phyloP scores from a whole-genome alignment of 2,329 filamentous ascomycete genomes.

The Aspergillus thermomutatus region DNA sequence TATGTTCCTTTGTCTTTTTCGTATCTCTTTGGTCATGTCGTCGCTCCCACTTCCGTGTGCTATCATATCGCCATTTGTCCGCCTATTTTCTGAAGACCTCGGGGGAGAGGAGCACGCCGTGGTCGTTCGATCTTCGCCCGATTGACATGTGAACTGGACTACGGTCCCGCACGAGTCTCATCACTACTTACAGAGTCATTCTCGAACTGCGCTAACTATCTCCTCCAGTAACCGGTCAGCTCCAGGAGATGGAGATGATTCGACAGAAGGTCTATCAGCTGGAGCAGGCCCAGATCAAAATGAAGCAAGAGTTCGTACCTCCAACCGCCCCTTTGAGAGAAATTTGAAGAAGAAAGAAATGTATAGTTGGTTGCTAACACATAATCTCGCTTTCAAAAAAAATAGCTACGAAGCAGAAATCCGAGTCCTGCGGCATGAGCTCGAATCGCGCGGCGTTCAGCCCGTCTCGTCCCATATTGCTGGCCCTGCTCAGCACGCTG shows the following conservation, averaged over 20 bases:
- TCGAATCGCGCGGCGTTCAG: constrained; percentile 68
- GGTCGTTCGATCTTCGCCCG: not conserved
- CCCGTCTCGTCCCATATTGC: constrained; percentile 66
- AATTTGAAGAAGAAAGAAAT: not conserved
- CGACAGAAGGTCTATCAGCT: constrained; percentile 89
- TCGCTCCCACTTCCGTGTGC: not conserved
- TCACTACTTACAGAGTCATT: not conserved
- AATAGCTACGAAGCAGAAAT: constrained; percentile 91
- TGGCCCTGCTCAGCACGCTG: constrained; percentile 71
- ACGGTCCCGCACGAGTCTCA: not conserved
- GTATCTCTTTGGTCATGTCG: not conserved
- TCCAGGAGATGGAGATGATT: constrained; percentile 93
- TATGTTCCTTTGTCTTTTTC: constrained; percentile 52
- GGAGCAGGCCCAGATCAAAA: constrained; percentile 80
- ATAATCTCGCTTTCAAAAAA: not conserved
- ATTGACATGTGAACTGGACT: not conserved
- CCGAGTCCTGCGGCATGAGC: constrained; percentile 76
- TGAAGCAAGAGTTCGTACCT: constrained; percentile 80
- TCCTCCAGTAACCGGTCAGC: constrained; percentile 74
- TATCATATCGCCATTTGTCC: not conserved
- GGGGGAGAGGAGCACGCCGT: not conserved
- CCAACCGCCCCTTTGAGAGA: not conserved
- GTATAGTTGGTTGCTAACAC: constrained; percentile 13
- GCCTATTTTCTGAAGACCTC: not conserved
- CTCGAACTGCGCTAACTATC: constrained; percentile 7